Conservation (phyloP, 2,329 filamentous ascomycete species). For the Parastagonospora avenae region DNA sequence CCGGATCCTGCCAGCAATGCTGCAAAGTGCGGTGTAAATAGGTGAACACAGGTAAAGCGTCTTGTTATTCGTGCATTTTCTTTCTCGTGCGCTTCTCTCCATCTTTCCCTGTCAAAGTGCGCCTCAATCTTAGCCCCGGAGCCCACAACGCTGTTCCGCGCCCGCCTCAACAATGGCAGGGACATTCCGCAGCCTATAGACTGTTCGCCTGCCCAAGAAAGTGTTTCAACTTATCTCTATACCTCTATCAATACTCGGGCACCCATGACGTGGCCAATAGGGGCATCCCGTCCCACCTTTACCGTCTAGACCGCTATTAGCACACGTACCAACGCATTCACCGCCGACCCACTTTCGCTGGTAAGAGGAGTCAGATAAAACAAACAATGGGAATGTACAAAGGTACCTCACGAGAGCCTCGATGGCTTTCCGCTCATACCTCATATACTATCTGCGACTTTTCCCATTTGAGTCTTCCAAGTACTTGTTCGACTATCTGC, state of each 20-base stretch:
- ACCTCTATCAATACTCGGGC: not conserved
- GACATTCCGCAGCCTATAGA: no score
- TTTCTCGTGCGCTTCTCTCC: no score
- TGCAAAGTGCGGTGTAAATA: not conserved
- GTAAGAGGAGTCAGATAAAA: not conserved
- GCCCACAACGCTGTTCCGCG: no score
- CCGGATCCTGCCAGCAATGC: not conserved
- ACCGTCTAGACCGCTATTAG: conserved; percentile 1
- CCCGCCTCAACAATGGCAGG: no score
- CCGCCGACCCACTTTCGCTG: not conserved
- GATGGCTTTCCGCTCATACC: not conserved
- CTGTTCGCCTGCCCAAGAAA: no score
- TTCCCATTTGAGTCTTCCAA: no score
- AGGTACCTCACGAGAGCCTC: not conserved
- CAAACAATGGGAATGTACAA: not conserved
- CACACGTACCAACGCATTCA: conserved; percentile 1
- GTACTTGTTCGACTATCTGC: no score
- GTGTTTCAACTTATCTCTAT: not conserved
- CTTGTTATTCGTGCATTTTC: not conserved
- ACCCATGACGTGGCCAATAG: not conserved
- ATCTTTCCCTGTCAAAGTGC: no score
- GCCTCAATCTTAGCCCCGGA: no score
- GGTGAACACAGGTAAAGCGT: not conserved
- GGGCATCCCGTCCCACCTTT: not conserved
- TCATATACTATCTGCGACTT: no score